Conservation (phyloP, 495 filamentous ascomycete genomes). For the Aspergillus sclerotiicarbonarius region DNA sequence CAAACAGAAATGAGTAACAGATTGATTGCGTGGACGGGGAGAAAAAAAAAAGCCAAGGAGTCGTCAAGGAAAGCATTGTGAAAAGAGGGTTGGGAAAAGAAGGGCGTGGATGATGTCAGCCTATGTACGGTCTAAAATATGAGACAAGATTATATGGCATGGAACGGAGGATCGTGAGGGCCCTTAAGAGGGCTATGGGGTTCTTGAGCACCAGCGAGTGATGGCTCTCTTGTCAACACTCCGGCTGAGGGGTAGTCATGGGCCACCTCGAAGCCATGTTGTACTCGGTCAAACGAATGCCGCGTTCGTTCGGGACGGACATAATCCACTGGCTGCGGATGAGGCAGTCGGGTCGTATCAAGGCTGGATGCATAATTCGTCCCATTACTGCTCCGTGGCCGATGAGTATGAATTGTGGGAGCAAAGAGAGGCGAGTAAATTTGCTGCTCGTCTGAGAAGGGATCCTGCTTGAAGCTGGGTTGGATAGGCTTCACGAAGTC, state of each 20-base stretch:
- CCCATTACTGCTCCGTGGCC: constrained; percentile 84
- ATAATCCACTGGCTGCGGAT: constrained; percentile 60
- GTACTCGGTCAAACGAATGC: constrained; percentile 45
- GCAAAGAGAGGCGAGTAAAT: constrained; percentile 89
- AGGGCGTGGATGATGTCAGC: constrained; percentile 24
- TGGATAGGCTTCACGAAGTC: constrained; percentile 63
- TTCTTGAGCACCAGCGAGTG: constrained; percentile 43
- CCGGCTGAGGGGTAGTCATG: constrained; percentile 57
- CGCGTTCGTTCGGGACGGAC: constrained; percentile 72
- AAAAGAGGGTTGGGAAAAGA: neutral
- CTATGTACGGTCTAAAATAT: constrained; percentile 27
- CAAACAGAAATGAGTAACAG: constrained; percentile 28
- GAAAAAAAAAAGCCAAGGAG: constrained; percentile 17
- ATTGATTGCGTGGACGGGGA: constrained; percentile 23
- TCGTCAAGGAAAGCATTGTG: constrained; percentile 27
- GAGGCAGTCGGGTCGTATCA: constrained; percentile 42
- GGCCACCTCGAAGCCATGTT: constrained; percentile 78
- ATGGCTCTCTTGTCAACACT: constrained; percentile 72
- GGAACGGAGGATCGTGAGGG: constrained; percentile 35
- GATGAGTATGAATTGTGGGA: constrained; percentile 72
- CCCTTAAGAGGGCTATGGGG: constrained; percentile 33
- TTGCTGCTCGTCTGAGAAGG: constrained; percentile 75
- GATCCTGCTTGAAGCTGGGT: constrained; percentile 52
- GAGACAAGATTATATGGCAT: constrained; percentile 29
- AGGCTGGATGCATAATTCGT: constrained; percentile 80